Conservation (phyloP, 805 yeast genomes). For the Metschnikowia orientalis region DNA sequence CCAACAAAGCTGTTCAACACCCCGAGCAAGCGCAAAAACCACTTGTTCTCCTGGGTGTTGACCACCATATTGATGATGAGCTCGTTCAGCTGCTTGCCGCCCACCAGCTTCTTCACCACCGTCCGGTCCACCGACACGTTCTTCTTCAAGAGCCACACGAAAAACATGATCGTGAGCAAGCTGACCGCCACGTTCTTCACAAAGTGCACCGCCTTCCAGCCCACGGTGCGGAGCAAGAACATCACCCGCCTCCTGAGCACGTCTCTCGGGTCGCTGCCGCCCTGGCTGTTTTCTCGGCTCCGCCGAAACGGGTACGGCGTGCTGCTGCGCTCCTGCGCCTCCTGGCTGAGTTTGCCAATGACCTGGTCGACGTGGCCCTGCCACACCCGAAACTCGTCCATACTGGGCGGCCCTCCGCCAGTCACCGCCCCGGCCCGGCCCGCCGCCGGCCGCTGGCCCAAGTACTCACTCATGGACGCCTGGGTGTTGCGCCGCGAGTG, state of each 20-base stretch:
- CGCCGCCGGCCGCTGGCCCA: conserved; percentile 23
- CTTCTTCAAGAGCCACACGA: conserved; percentile 40
- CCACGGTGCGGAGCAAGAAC: conserved; percentile 24
- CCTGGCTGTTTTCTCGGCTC: conserved; percentile 9
- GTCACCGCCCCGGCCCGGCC: no score
- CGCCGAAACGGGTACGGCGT: conserved; percentile 7
- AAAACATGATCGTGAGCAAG: conserved; percentile 33
- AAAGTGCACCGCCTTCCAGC: conserved; percentile 25
- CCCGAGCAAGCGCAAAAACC: conserved; percentile 38
- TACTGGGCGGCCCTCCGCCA: conserved; percentile 10
- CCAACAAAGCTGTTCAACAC: conserved; percentile 40
- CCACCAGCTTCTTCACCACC: conserved; percentile 30
- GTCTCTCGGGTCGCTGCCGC: conserved; percentile 9
- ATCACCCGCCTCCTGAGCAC: conserved; percentile 21
- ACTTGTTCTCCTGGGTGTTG: conserved; percentile 40
- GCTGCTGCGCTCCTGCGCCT: conserved; percentile 13
- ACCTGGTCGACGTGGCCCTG: conserved; percentile 49
- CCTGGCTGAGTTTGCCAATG: conserved; percentile 42
- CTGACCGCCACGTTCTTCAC: conserved; percentile 35
- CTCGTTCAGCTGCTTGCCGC: conserved; percentile 28
- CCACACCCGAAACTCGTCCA: conserved; percentile 48
- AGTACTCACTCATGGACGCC: conserved; percentile 33
- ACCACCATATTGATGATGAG: conserved; percentile 40
- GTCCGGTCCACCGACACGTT: conserved; percentile 38
- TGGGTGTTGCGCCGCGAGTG: conserved; percentile 39